Evolutionary conservation across 768 basidiomycete species (phyloP), one percentile per base, ranked within the genome.

Genomic region (Boletus pseudo-olivaceus): DNA sequence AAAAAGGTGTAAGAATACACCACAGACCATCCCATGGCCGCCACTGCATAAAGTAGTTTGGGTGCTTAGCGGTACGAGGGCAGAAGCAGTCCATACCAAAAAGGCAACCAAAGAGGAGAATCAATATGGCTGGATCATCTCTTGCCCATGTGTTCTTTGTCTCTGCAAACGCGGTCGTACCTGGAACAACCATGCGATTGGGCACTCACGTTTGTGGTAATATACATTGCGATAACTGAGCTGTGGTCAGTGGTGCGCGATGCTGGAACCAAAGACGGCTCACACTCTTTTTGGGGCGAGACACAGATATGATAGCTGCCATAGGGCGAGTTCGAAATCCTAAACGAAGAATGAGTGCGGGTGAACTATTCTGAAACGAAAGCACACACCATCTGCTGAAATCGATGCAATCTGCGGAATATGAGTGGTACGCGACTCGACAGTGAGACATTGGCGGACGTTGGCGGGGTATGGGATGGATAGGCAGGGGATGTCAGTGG

Each of bases 141-240:
- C 96, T 78, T 19, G 95, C 93, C 95, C 95, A 98, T 15, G 90
- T 93, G 69, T 98, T 97, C 78, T 97, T 98, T 19, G 95, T 98
- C 77, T 98, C 93, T 90, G 73, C 58, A 38, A 40, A 44, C 40
- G 20, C 35, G 59, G 37, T 34, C 42, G n/a, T 32, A 55, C 17
- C 32, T 4, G 9, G 20, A 3, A n/a, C 3, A 0, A 17, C 10
- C 10, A 41, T 40, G 38, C 46, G 6, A 47, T 3, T 0, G 30
- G 27, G 40, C 47, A 72, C 86, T 65, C 67, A 95, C 95, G 92
- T 73, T 95, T 95, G 74, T 97, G 95, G 67, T 95, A 97, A 69
- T 98, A 98, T 7, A 97, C 95, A 72, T 98, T 96, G 47, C 93
- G 87, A 72, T 97, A 94, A 17, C 90, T 93, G 63, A 9, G 10